Conservation (phyloP, 1,284 basidiomycete species). For the Mycena citricolor region DNA sequence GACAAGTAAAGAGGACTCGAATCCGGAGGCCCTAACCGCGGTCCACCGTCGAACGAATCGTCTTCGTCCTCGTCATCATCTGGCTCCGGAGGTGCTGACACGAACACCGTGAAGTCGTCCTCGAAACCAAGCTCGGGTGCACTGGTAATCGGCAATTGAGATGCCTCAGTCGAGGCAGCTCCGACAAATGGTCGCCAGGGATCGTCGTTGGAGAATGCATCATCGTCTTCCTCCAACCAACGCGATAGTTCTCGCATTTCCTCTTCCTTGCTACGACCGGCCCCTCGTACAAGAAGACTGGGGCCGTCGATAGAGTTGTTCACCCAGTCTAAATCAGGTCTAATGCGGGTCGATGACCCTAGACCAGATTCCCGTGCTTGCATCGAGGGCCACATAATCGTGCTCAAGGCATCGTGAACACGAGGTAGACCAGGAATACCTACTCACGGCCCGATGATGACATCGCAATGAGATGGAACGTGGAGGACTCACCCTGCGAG, state of each 20-base stretch:
- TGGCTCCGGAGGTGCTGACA: conserved; percentile 48
- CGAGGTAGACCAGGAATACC: conserved; percentile 63
- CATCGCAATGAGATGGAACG: conserved; percentile 3
- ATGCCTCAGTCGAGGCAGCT: conserved; percentile 22
- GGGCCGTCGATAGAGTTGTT: conserved; percentile 27
- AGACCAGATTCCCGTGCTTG: conserved; percentile 38
- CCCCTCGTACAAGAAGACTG: too few relatives aligned
- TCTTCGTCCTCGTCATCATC: conserved; percentile 5
- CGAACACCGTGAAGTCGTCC: conserved; percentile 75
- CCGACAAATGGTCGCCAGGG: conserved; percentile 36
- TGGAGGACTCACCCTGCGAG: conserved; percentile 28
- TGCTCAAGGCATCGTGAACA: conserved; percentile 74
- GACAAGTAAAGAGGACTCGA: conserved; percentile 41
- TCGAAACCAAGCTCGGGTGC: conserved; percentile 51
- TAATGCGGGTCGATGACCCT: background rate
- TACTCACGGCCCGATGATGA: too few relatives aligned
- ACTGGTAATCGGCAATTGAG: conserved; percentile 28
- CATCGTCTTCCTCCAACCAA: conserved; percentile 56
- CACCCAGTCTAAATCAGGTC: conserved; percentile 29
- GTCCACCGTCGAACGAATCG: conserved; percentile 15
- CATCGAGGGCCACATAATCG: conserved; percentile 85
- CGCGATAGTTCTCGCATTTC: conserved; percentile 60
- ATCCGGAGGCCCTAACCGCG: conserved; percentile 20
- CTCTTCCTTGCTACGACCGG: conserved; percentile 41
- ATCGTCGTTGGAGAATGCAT: conserved; percentile 28